A percentile compares a stretch with the other conserved stretches of the same genome.
Evolutionary conservation across 2,329 filamentous ascomycete species (phyloP).

Genomic region (Ceratocystis ficicola): DNA sequence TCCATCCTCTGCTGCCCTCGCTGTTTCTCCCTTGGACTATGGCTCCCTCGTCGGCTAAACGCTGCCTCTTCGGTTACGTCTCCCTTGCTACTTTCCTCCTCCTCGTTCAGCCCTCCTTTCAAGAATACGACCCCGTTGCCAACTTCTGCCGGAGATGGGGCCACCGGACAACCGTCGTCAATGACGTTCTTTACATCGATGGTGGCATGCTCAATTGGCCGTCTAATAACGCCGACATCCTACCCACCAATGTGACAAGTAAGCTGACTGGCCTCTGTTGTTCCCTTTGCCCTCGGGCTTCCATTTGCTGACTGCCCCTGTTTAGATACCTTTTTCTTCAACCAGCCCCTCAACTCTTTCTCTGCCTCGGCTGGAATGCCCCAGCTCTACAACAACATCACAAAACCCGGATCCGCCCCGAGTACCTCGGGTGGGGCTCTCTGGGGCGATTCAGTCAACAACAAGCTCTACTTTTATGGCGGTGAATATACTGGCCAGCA

Average conservation of each 20-base stretch:
- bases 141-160: constrained; percentile 45
- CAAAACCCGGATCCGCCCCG: constrained; percentile 47
- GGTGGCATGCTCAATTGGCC: constrained; percentile 48
- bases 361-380: constrained; percentile 36
- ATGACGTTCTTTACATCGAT: constrained; percentile 49
- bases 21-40: neutral
- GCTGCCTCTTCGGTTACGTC: neutral
- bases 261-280: constrained; percentile 27
- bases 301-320: neutral
- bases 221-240: constrained; percentile 33
- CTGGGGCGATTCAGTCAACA: constrained; percentile 51
- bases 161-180: constrained; percentile 49
- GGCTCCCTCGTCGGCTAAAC: neutral
- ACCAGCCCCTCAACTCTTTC: constrained; percentile 42
- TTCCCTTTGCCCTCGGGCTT: neutral
- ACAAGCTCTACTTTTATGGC: constrained; percentile 50
- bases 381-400: constrained; percentile 43
- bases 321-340: constrained; percentile 34
- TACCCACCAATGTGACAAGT: constrained; percentile 44
- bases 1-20: neutral
- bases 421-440: constrained; percentile 35
- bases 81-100: constrained; percentile 11
- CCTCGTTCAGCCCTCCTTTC: constrained; percentile 20
- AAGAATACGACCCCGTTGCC: constrained; percentile 39
- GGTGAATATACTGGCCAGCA: constrained; percentile 42